Conservation (phyloP, 2,329 filamentous ascomycete genomes). For the Fusarium scirpi region DNA sequence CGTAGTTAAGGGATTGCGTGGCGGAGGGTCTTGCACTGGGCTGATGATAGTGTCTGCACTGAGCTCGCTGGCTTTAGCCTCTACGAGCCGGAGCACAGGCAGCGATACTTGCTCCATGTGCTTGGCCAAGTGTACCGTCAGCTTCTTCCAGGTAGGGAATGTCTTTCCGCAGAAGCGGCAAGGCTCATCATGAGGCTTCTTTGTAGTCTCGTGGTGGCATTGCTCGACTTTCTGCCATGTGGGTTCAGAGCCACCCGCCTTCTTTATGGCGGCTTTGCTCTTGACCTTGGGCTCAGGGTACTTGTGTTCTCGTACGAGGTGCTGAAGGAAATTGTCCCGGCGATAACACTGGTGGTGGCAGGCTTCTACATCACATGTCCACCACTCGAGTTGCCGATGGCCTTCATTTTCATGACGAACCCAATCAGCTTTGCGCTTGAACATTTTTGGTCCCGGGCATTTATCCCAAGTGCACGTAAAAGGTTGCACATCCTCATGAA, state of each 20-base stretch:
- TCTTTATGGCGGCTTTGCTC: conserved; percentile 75
- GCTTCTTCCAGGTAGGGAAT: conserved; percentile 89
- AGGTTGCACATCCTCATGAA: conserved; percentile 92
- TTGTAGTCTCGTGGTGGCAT: conserved; percentile 78
- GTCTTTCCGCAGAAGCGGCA: conserved; percentile 88
- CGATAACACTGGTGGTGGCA: conserved; percentile 87
- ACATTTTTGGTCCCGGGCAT: conserved; percentile 87
- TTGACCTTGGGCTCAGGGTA: conserved; percentile 84
- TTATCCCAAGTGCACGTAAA: conserved; percentile 92
- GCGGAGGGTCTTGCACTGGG: conserved; percentile 67
- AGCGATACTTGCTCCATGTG: conserved; percentile 95
- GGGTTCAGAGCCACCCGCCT: conserved; percentile 67
- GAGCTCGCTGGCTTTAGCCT: conserved; percentile 59
- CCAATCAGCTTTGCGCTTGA: conserved; percentile 97
- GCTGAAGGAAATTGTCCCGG: conserved; percentile 92
- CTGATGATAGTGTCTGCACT: conserved; percentile 74
- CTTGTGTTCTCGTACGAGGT: conserved; percentile 92
- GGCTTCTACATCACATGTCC: conserved; percentile 84
- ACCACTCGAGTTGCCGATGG: conserved; percentile 91
- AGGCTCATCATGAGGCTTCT: conserved; percentile 77
- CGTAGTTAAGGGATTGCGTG: conserved; percentile 50
- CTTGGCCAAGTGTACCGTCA: conserved; percentile 92
- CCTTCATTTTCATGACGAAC: conserved; percentile 93
- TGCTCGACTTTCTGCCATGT: conserved; percentile 83
- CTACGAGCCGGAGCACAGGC: conserved; percentile 76